Evolutionary conservation across 441 rosid genomes (phyloP), one percentile per base, ranked within the genome.

Genomic region (Lepidium campestre): DNA sequence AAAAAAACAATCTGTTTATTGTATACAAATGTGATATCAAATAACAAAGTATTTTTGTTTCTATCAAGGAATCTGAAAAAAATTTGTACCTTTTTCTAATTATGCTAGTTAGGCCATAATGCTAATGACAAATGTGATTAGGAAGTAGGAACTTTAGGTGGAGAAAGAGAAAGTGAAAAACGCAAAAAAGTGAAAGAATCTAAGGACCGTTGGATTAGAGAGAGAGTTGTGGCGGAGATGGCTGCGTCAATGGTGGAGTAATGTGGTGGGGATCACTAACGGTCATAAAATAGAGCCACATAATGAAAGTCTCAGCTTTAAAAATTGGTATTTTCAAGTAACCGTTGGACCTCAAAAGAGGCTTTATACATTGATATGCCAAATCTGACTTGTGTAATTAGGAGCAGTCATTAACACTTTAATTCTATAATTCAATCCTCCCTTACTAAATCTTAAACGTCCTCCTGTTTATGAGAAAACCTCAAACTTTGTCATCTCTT

Each of bases 191-290:
- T 22, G 17, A 52, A 34, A 31, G 47, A 40, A 34, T 12, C 18
- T 72, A 23, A 49, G 48, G 67, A 65, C 76, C 71, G 76, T 72
- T 72, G 67, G 71, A 58, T 50, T 2, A 10, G 4, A 22, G 50
- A 56, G 58, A 29, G 52, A 71, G 36, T 47, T 36, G 74, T 62
- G 62, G 34, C 63, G 65, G 53, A 42, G 13, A 40, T 65, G 2
- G 45, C 54, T 72, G 71, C 65, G 60, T 50, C 58, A 41, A 32
- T 57, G 66, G 35, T 64, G 75, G 57, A 52, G 68, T 22, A 17
- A 3, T 7, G 42, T 45, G 47, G 68, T 70, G 62, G 61, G 63
- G 34, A 55, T 37, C 23, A 8, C 58, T 55, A 57, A 71, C 70
- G 75, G 65, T 64, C 36, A 40, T 22, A 64, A 63, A 7, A 34